Evolutionary conservation across 2,329 filamentous ascomycete species (phyloP), one percentile per base, ranked within the genome.

Genomic region (Biscogniauxia sp.): DNA sequence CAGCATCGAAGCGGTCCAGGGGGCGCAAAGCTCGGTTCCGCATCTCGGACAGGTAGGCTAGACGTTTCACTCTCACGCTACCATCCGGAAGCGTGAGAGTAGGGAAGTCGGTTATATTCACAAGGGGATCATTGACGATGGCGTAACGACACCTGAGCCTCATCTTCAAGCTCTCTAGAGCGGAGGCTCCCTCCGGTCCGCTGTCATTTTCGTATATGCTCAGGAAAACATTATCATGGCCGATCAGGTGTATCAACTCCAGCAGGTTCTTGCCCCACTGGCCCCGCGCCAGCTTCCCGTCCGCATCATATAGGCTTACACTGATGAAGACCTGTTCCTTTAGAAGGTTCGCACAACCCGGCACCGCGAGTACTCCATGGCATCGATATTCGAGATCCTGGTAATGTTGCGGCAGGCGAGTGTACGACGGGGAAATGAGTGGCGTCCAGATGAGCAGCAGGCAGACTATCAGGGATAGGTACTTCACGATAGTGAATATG

Each of bases 161-260:
- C n/a, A 74, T 69, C 58, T 81, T 79, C 53, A 92, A 80, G 2
- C 76, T 73, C 28, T 75, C 68, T 58, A 92, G 76, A 0, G 88
- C 86, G 37, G 76, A 72, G 59, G 78, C 79, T 17, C 85, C 86
- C 28, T 78, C 75, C 1, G 79, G 75, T 1, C 87, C 87, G 32
- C 88, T 84, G 69, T 90, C 85, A 68, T 90, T 89, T 70, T 91
- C 89, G 72, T 91, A 92, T 32, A 93, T 84, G 73, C 88, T 90
- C 58, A 93, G 74, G 69, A 87, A 90, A 1, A 89, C 85, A 68
- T 91, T 89, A 41, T 88, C 78, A 15, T 82, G 80, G 0, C 90
- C 90, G 45, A 93, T 78, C 28, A 90, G 72, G 54, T 89, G 79
- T 32, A 92, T 82, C 57, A 93, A 74, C 20, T 85, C 77, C 50